phyloP scores from a whole-genome alignment of 305 asterid genomes.

The Fraxinus latifolia region DNA sequence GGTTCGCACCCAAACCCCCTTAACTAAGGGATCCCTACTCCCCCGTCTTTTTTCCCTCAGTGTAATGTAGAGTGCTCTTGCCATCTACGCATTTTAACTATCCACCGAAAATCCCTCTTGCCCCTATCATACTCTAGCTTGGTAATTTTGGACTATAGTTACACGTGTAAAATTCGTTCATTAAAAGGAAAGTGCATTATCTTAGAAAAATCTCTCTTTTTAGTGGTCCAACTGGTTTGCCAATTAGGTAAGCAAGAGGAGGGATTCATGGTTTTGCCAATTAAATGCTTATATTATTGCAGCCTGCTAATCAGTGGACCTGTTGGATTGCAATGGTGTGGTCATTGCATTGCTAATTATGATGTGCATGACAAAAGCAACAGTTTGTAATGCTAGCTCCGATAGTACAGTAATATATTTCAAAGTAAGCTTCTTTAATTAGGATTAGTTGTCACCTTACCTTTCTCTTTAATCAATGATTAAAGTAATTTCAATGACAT shows the following conservation, averaged over 20 bases:
- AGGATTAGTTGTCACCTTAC: conserved; percentile 38
- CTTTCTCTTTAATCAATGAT: conserved; percentile 55
- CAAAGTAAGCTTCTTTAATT: conserved; percentile 24
- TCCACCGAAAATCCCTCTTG: background rate
- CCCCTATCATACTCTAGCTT: background rate
- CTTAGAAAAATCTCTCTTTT: background rate
- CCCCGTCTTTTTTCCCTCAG: background rate
- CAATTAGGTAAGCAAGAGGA: conserved; percentile 29
- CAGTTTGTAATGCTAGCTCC: conserved; percentile 26
- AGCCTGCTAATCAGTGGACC: conserved; percentile 52
- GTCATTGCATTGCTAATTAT: conserved; percentile 53
- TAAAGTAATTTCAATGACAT: background rate
- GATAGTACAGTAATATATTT: conserved; percentile 19
- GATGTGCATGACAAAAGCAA: conserved; percentile 51
- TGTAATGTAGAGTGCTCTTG: background rate
- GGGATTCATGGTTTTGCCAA: conserved; percentile 23
- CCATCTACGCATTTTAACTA: background rate
- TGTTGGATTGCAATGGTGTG: conserved; percentile 34
- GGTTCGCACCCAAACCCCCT: background rate
- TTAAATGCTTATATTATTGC: conserved; percentile 39
- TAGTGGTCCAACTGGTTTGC: conserved; percentile 22
- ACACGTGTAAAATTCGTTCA: background rate
- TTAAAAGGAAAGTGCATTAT: background rate
- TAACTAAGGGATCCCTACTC: background rate
- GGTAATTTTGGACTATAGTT: background rate